A percentile compares a stretch with the other conserved stretches of the same genome.
Conservation (phyloP, 139 green algal species). For the Tetraselmis striata region DNA sequence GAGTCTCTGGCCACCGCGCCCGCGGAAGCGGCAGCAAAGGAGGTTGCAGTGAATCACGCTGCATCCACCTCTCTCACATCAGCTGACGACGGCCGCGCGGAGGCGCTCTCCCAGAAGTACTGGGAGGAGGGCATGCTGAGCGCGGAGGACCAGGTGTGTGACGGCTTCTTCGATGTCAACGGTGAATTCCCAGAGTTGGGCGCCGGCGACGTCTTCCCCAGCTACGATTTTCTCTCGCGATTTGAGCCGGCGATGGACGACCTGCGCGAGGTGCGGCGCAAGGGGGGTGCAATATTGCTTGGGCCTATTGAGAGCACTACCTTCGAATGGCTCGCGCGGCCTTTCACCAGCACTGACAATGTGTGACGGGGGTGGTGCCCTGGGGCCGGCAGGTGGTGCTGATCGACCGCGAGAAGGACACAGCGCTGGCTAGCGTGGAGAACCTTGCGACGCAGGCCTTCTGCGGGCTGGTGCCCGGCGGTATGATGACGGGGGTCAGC, state of each 20-base stretch:
- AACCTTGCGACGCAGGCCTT: conserved; percentile 22
- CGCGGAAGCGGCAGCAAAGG: neutral
- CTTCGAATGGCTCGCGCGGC: too few relatives aligned
- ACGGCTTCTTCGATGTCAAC: conserved; percentile 49
- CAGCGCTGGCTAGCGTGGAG: conserved; percentile 14
- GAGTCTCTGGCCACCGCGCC: neutral
- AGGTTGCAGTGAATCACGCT: neutral
- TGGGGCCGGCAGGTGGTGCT: conserved; percentile 35
- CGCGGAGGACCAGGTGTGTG: conserved; percentile 30
- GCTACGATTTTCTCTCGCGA: conserved; percentile 25
- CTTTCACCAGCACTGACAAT: too few relatives aligned
- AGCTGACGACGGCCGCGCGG: conserved; percentile 1
- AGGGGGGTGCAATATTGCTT: neutral
- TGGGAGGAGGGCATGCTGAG: conserved; percentile 30
- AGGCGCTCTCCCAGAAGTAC: conserved; percentile 20
- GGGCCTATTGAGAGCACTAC: too few relatives aligned
- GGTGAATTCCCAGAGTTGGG: conserved; percentile 40
- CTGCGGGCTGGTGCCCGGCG: neutral
- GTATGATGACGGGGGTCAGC: neutral
- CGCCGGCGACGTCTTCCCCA: conserved; percentile 28
- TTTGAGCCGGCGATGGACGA: conserved; percentile 15
- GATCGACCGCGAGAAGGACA: conserved; percentile 37
- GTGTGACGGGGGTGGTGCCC: too few relatives aligned
- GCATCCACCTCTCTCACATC: neutral
- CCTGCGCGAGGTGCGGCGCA: conserved; percentile 27